These are phyloP conservation scores for Magnusiomyces tetraspermus DNA, from an alignment of 1,139 yeast genomes.

Conservation along the genomic window DNA sequence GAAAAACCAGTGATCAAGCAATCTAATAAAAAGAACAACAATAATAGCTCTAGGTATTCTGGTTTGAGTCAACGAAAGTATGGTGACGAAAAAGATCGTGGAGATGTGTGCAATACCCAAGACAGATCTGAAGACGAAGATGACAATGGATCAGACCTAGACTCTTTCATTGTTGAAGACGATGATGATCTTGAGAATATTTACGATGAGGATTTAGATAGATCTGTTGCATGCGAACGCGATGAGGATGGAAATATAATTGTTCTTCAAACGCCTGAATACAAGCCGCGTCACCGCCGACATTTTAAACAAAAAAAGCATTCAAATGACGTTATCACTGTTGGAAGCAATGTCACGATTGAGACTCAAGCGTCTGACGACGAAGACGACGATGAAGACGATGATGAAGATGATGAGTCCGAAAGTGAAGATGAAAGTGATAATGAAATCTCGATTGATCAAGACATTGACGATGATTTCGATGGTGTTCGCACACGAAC, in stretches of 20 bases:
- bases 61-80: background rate
- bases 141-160: background rate
- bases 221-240: background rate
- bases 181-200: background rate
- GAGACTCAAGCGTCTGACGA: background rate
- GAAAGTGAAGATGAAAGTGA: slow-evolving; percentile 1
- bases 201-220: background rate
- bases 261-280: background rate
- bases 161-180: background rate
- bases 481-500: background rate
- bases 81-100: slow-evolving; percentile 1
- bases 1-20: background rate
- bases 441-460: background rate
- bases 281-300: background rate
- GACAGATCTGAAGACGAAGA: slow-evolving; percentile 2
- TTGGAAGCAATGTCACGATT: too few relatives aligned
- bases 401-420: background rate
- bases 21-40: background rate
- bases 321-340: too few relatives aligned
- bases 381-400: background rate
- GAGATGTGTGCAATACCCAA: slow-evolving; percentile 2
- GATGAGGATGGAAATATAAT: background rate
- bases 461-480: background rate
- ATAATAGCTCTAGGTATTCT: background rate
- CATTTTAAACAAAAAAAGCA: too few relatives aligned